Evolutionary conservation across 2,329 filamentous ascomycete species (phyloP).

Genomic region (Coniochaeta sp.): DNA sequence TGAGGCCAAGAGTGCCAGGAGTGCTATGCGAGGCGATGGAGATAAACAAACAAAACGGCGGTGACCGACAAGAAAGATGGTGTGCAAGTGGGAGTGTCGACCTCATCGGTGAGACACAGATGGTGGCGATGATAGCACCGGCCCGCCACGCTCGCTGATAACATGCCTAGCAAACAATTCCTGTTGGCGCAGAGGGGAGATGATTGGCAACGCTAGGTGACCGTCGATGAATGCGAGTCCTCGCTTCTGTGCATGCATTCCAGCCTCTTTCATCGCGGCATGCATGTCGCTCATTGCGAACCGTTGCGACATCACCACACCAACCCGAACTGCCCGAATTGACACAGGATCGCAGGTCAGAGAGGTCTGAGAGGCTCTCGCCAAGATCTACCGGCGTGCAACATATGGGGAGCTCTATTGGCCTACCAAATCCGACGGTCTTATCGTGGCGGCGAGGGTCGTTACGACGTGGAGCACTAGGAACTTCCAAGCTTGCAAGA

Average conservation of each 20-base stretch:
- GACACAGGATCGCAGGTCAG: neutral
- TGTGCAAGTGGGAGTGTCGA: neutral
- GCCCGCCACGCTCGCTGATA: neutral
- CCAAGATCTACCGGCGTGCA: neutral
- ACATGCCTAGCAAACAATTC: neutral
- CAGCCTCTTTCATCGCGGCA: neutral
- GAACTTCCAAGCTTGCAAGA: neutral
- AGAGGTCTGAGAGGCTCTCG: neutral
- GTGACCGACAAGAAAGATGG: constrained; percentile 1
- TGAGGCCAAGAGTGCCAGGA: neutral
- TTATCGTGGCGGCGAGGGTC: neutral
- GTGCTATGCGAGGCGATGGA: neutral
- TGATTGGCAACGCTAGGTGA: neutral
- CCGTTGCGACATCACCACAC: neutral
- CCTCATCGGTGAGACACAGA: constrained; percentile 1
- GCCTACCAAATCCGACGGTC: neutral
- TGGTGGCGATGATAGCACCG: constrained; percentile 2
- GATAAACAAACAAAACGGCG: constrained; percentile 1
- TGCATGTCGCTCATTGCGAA: neutral
- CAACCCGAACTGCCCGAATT: neutral
- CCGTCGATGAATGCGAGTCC: neutral
- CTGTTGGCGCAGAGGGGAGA: neutral
- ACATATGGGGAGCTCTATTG: neutral
- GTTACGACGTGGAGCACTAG: neutral
- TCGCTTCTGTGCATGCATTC: neutral